Conservation (phyloP, 1,284 basidiomycete genomes). For the Phellopilus nigrolimitatus region DNA sequence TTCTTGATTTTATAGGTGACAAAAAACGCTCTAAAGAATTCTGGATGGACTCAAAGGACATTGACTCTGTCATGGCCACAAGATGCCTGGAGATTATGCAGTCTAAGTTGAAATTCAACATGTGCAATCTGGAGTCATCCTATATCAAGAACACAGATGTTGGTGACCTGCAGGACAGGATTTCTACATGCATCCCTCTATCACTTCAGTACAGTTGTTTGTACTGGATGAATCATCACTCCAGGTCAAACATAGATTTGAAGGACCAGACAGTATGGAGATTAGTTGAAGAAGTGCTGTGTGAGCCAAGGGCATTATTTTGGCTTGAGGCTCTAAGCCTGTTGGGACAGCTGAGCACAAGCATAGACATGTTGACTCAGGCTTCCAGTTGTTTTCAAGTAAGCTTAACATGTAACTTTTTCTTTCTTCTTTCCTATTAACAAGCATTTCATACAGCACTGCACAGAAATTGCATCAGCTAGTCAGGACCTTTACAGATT, state of each 20-base stretch:
- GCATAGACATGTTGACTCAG: no score
- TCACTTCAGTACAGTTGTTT: no score
- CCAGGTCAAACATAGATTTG: background rate
- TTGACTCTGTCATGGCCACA: background rate
- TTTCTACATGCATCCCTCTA: no score
- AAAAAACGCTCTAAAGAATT: background rate
- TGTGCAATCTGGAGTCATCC: no score
- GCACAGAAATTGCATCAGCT: background rate
- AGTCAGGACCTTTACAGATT: background rate
- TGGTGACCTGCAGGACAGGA: no score
- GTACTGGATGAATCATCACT: conserved; percentile 27
- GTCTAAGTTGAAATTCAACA: conserved; percentile 26
- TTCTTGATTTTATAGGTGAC: background rate
- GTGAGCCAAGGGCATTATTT: background rate
- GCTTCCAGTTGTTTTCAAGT: no score
- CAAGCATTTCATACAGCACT: background rate
- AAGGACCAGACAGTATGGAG: background rate
- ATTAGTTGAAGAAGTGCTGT: background rate
- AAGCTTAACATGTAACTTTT: background rate
- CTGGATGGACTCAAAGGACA: background rate
- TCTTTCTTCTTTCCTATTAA: background rate
- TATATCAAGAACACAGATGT: no score
- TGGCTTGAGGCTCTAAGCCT: background rate
- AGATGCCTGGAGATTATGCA: conserved; percentile 21
- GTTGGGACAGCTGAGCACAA: background rate